Percentiles rank a stretch among this genome's conserved stretches.
Evolutionary conservation across 2,329 filamentous ascomycete species (phyloP).

Genomic region (Parastagonospora nodorum): DNA sequence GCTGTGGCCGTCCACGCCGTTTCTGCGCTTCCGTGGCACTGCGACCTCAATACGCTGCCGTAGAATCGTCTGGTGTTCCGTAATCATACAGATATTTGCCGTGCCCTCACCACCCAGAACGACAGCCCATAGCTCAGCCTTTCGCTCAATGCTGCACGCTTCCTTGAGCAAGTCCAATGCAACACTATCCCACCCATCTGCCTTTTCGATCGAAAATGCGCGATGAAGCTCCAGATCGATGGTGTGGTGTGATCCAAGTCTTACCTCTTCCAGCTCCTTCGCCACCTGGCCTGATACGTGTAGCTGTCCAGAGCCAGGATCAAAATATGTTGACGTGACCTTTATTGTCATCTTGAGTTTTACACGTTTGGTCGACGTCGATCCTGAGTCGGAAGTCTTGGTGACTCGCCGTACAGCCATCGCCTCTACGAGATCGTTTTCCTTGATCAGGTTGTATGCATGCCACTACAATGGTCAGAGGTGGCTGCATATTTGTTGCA

Average conservation of each 20-base stretch:
- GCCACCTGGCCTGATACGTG: conserved; percentile 70
- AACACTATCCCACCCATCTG: conserved; percentile 83
- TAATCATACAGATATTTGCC: conserved; percentile 82
- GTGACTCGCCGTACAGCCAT: conserved; percentile 69
- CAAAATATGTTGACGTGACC: conserved; percentile 71
- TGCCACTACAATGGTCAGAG: conserved; percentile 64
- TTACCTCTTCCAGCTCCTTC: conserved; percentile 70
- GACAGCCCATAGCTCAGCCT: conserved; percentile 84
- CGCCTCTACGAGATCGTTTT: conserved; percentile 67
- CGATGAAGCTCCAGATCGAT: conserved; percentile 85
- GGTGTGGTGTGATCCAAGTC: conserved; percentile 70
- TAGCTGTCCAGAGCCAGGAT: conserved; percentile 68
- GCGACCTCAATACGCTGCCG: conserved; percentile 71
- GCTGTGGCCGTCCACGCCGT: conserved; percentile 65
- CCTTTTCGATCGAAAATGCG: conserved; percentile 88
- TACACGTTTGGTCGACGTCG: conserved; percentile 66
- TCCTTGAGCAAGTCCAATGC: conserved; percentile 78
- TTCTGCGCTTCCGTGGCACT: conserved; percentile 70
- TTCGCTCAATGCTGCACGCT: conserved; percentile 76
- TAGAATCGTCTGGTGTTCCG: conserved; percentile 76
- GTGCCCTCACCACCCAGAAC: conserved; percentile 93
- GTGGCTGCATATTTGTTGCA: neutral
- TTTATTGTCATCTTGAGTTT: conserved; percentile 68
- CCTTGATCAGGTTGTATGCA: conserved; percentile 73
- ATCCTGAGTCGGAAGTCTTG: conserved; percentile 64